phyloP scores from a whole-genome alignment of 306 rosid species.

The Astragalus glycyphyllos region DNA sequence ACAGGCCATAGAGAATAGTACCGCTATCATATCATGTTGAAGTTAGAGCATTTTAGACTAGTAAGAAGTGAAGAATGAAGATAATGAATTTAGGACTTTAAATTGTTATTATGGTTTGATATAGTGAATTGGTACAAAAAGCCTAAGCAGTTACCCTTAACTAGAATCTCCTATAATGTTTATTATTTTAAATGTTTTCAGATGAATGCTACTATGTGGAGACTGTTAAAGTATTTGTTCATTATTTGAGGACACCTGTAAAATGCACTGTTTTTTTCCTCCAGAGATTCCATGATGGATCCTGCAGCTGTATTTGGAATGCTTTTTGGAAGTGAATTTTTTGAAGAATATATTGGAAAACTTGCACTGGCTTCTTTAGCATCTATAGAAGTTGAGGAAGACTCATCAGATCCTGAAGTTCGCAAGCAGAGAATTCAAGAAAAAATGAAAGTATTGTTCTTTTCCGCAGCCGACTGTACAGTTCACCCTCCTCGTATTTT shows the following conservation, averaged over 20 bases:
- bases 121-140: no score
- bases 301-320: slow-evolving; percentile 94
- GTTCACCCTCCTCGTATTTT: slow-evolving; percentile 12
- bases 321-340: slow-evolving; percentile 91
- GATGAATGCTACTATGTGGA: slow-evolving; percentile 22
- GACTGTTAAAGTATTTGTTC: neutral
- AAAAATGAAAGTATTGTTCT: slow-evolving; percentile 64
- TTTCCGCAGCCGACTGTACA: neutral
- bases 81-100: no score
- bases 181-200: neutral
- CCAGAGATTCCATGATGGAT: slow-evolving; percentile 88
- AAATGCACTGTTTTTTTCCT: slow-evolving; percentile 4
- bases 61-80: no score
- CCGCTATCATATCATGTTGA: no score
- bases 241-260: slow-evolving; percentile 21
- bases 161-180: neutral
- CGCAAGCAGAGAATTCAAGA: slow-evolving; percentile 66
- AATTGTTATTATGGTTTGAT: no score
- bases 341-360: slow-evolving; percentile 90
- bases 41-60: no score
- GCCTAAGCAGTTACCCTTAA: no score
- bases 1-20: no score
- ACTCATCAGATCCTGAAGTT: slow-evolving; percentile 57
- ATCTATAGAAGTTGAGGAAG: slow-evolving; percentile 71
- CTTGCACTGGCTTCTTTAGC: slow-evolving; percentile 81